Evolutionary conservation across 805 yeast genomes (phyloP), one percentile per base, ranked within the genome.

Genomic region (Tetrapisispora namnaoensis): DNA sequence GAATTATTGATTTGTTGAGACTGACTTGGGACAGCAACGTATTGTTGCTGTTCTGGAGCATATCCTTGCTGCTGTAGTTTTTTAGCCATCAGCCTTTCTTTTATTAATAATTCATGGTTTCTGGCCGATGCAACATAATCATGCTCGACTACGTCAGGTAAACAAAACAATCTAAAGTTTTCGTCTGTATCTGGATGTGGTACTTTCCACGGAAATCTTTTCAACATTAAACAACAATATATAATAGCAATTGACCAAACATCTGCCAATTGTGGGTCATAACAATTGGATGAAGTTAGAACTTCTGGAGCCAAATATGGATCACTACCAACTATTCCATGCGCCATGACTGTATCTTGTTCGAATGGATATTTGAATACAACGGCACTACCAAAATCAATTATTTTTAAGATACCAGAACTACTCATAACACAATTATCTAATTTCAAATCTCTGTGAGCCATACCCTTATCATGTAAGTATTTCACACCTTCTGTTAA

Each of bases 261-360:
- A 67, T 86, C 95, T 24, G 82, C 89, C 22, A 77, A 76, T 60
- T 79, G 80, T 4, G 95, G 89, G 62, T 86, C 88, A 61, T 84
- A 86, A 32, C 74, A 74, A 32, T 58, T 59, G 2, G 62, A 52
- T 4, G 75, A 67, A 9, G 68, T 57, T 46, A 82, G 68, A 17
- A 84, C 88, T 65, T 86, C 95, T 0, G 95, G 95, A 0, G 93
- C 91, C 56, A 86, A 72, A 62, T 86, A 86, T 5, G 95, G 95
- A 65, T 86, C 95, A 10, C 86, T 79, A 6, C 95, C 95, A 49
- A 85, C 90, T 50, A 86, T 77, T 4, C 91, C 93, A 56, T 77
- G 86, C 4, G 85, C 78, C 58, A 72, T 71, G 17, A 77, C 79
- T n/a, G 74, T 68, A 32, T 74, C 44, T 72, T 41, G 75, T 55